A percentile compares a stretch with the other conserved stretches of the same genome.
Conservation (phyloP, 2,329 filamentous ascomycete genomes). For the Hymenoscyphus linearis region DNA sequence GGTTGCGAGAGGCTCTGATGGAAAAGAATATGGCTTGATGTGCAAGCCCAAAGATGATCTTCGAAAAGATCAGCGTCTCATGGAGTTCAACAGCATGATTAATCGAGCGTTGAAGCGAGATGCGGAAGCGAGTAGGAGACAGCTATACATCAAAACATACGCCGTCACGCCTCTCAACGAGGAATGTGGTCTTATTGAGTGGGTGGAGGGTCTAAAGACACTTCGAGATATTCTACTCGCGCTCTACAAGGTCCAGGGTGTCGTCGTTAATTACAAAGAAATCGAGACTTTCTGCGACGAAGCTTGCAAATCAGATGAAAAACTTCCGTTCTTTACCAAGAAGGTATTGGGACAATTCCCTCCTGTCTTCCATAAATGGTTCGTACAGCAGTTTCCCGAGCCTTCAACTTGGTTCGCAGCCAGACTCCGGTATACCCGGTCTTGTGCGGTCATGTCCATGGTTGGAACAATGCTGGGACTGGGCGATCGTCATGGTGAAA, state of each 20-base stretch:
- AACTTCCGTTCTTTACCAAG: slow-evolving; percentile 67
- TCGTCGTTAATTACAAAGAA: slow-evolving; percentile 63
- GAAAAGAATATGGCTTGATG: slow-evolving; percentile 79
- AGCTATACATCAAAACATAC: slow-evolving; percentile 95
- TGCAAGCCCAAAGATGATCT: slow-evolving; percentile 99
- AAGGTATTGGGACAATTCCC: slow-evolving; percentile 63
- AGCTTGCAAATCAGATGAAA: slow-evolving; percentile 50
- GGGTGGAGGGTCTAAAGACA: slow-evolving; percentile 94
- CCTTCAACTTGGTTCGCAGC: slow-evolving; percentile 89
- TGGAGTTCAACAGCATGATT: slow-evolving; percentile 99
- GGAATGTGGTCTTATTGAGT: slow-evolving; percentile 96
- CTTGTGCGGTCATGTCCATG: slow-evolving; percentile 99
- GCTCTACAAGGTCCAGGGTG: slow-evolving; percentile 70
- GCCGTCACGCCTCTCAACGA: slow-evolving; percentile 95
- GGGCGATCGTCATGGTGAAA: slow-evolving; percentile 94
- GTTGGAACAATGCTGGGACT: slow-evolving; percentile 90
- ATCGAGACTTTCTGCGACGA: slow-evolving; percentile 61
- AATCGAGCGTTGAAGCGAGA: slow-evolving; percentile 91
- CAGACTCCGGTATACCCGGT: slow-evolving; percentile 82
- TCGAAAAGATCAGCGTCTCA: slow-evolving; percentile 92
- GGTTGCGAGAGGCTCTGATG: slow-evolving; percentile 82
- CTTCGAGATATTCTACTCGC: slow-evolving; percentile 83
- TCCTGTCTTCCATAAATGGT: slow-evolving; percentile 87
- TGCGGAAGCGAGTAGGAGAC: slow-evolving; percentile 81
- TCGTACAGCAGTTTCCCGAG: slow-evolving; percentile 89